Evolutionary conservation across 2,329 filamentous ascomycete species (phyloP), one percentile per base, ranked within the genome.

Genomic region (Macrophomina tecta): DNA sequence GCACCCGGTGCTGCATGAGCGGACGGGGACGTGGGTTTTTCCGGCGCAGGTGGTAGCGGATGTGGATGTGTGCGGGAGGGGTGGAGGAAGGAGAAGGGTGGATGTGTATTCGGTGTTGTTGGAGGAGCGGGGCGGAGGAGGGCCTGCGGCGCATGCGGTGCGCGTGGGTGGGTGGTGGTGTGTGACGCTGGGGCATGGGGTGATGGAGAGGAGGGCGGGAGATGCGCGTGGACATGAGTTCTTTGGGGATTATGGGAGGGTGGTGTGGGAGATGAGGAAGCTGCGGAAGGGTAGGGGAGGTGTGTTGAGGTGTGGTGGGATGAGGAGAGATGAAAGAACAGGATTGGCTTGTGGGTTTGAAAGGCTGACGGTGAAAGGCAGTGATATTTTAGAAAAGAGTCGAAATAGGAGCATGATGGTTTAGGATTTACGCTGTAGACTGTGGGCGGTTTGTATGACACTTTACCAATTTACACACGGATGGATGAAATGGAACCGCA

Each of bases 151-250:
- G 0, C 86, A 89, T 70, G 84, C 85, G 0, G 76, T 89, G 36
- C 68, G 76, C n/a, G 69, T 77, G 11, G 71, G 70, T 12, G 73
- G 70, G 5, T 60, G 79, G 51, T 86, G 84, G 82, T 87, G 83
- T 14, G 86, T 87, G 1, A 86, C 87, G 0, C 76, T 90, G 12
- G 88, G 87, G 0, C 87, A 90, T 70, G 87, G 87, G 0, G 52
- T 88, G 23, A 73, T 76, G 1, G 56, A 52, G 2, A 65, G 68
- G 1, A 76, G 72, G 0, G 72, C 70, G 2, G 73, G 76, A 34
- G 82, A 85, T 70, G 75, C 79, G 1, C 79, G 87, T 28, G 82
- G 81, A 0, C 87, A 89, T 71, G 69, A 65, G 4, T 89, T 88
- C 75, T 84, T 88, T 67, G 87, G 87, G 1, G 77, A 85, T 65